A percentile compares a stretch with the other conserved stretches of the same genome.
phyloP scores from a whole-genome alignment of 2,329 filamentous ascomycete genomes.

The Pyricularia grisea region DNA sequence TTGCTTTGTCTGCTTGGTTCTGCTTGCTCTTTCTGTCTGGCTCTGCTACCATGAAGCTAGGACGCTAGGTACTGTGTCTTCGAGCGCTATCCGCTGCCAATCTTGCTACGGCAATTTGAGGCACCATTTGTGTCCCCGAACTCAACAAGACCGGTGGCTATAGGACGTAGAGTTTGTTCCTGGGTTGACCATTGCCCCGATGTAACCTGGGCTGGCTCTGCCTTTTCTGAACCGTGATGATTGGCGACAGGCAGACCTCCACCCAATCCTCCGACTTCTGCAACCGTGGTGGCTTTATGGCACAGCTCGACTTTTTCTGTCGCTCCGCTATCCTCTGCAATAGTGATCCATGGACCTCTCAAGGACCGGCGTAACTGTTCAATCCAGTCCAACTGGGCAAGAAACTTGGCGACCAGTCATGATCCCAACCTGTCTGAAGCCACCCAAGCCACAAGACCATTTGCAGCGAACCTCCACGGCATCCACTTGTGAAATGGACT shows the following conservation, averaged over 20 bases:
- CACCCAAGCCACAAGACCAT: not conserved
- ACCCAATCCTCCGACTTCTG: slow-evolving; percentile 4
- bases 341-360: not conserved
- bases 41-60: slow-evolving; percentile 64
- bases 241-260: slow-evolving; percentile 9
- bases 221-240: slow-evolving; percentile 3
- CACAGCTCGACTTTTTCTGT: not conserved
- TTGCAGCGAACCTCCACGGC: not conserved
- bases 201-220: slow-evolving; percentile 10
- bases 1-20: slow-evolving; percentile 4
- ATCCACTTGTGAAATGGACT: not conserved
- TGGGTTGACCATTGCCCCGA: slow-evolving; percentile 17
- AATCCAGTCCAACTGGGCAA: not conserved
- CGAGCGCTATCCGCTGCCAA: slow-evolving; percentile 43
- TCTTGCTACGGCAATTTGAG: slow-evolving; percentile 29
- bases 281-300: not conserved
- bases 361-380: not conserved
- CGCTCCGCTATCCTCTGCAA: not conserved
- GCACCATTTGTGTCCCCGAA: slow-evolving; percentile 3
- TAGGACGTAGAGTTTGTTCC: slow-evolving; percentile 19
- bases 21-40: slow-evolving; percentile 11
- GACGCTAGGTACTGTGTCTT: slow-evolving; percentile 55
- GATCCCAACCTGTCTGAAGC: not conserved
- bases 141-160: slow-evolving; percentile 31
- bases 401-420: not conserved